phyloP scores from a whole-genome alignment of 78 protist genomes.

The Dictyostelium firmibasis region DNA sequence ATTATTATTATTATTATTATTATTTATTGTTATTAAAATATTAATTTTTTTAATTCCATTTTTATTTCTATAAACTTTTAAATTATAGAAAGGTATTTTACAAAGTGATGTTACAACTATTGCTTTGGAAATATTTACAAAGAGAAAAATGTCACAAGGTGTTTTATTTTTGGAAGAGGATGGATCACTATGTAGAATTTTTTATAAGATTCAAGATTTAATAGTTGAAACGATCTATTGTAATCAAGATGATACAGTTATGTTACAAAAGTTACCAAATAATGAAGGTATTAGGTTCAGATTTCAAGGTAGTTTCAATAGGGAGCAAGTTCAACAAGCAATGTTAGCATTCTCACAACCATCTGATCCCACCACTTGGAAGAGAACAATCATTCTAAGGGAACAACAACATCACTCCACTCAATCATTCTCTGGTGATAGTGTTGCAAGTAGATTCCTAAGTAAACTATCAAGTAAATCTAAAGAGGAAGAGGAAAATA shows the following conservation, averaged over 20 bases:
- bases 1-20: too few species aligned
- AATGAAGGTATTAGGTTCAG: slow-evolving; percentile 47
- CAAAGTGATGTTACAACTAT: slow-evolving; percentile 28
- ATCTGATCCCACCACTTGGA: slow-evolving; percentile 60
- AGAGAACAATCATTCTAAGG: neutral
- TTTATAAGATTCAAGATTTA: slow-evolving; percentile 42
- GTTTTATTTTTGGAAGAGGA: slow-evolving; percentile 62
- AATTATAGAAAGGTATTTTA: slow-evolving; percentile 69
- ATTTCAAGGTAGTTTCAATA: slow-evolving; percentile 27
- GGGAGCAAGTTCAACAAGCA: slow-evolving; percentile 44
- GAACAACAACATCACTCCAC: slow-evolving; percentile 55
- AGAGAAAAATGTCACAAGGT: slow-evolving; percentile 72
- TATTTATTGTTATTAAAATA: too few species aligned
- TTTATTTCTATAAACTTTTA: neutral
- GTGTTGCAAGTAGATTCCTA: slow-evolving; percentile 44
- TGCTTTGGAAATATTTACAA: slow-evolving; percentile 53
- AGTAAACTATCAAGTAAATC: slow-evolving; percentile 28
- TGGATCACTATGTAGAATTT: slow-evolving; percentile 57
- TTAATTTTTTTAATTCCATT: neutral
- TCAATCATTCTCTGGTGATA: slow-evolving; percentile 15
- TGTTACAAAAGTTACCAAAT: slow-evolving; percentile 60
- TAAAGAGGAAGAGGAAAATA: slow-evolving; percentile 16
- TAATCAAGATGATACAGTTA: slow-evolving; percentile 67
- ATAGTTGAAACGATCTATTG: slow-evolving; percentile 50
- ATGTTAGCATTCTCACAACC: slow-evolving; percentile 12